These are phyloP conservation scores for Penicillium expansum DNA, from an alignment of 2,329 filamentous ascomycete genomes.

Conservation along the genomic window DNA sequence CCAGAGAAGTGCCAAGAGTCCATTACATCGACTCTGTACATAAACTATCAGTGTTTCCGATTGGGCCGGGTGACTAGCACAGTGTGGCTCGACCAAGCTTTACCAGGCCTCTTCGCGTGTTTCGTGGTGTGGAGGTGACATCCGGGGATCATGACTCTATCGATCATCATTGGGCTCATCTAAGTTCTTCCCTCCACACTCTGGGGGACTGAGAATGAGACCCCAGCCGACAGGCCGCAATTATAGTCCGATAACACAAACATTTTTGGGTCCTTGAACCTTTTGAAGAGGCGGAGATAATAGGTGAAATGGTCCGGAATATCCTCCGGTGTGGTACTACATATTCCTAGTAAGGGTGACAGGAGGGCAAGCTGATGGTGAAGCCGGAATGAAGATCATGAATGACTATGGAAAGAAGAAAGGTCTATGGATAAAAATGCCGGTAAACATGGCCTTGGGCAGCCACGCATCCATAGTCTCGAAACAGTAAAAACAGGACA, in stretches of 20 bases:
- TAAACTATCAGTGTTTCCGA: conserved; percentile 12
- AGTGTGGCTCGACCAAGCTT: conserved; percentile 10
- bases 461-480: neutral
- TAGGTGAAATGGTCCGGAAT: neutral
- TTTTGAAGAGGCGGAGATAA: neutral
- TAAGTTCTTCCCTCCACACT: conserved; percentile 6
- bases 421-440: neutral
- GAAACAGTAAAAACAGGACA: neutral
- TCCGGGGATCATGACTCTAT: conserved; percentile 24
- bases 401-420: neutral
- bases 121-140: conserved; percentile 22
- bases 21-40: neutral
- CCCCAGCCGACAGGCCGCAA: conserved; percentile 16
- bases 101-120: conserved; percentile 12
- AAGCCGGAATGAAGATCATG: neutral
- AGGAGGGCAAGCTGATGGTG: neutral
- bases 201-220: neutral
- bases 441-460: neutral
- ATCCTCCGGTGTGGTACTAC: neutral
- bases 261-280: neutral
- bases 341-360: neutral
- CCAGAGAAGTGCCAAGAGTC: neutral
- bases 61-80: conserved; percentile 15
- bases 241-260: conserved; percentile 9
- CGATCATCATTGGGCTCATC: conserved; percentile 15